Conservation (phyloP, 257 asterid genomes). For the Jacaranda mimosifolia region DNA sequence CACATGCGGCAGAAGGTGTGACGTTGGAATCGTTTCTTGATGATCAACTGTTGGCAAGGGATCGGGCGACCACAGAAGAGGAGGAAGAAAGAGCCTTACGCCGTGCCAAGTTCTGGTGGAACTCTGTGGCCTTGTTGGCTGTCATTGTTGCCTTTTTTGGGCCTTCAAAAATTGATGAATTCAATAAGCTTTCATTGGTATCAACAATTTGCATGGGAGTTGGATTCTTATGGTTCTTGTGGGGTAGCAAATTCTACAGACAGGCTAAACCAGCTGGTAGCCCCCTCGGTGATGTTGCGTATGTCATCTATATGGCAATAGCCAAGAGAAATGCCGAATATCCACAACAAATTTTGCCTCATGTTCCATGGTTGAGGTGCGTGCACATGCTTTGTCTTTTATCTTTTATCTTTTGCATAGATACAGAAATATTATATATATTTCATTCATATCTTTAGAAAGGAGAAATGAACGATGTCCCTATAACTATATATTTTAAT, state of each 20-base stretch:
- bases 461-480: too few relatives aligned
- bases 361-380: constrained; percentile 32
- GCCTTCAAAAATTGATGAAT: neutral
- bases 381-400: neutral
- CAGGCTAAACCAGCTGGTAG: neutral
- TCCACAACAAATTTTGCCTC: constrained; percentile 6
- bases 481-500: too few relatives aligned
- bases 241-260: constrained; percentile 6
- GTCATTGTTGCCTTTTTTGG: neutral
- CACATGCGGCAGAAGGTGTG: constrained; percentile 21
- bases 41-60: constrained; percentile 27
- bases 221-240: constrained; percentile 18
- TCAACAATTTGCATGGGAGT: neutral
- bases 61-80: neutral
- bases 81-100: neutral
- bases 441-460: too few relatives aligned
- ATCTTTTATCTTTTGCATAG: too few relatives aligned
- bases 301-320: constrained; percentile 23
- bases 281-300: neutral
- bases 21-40: constrained; percentile 32
- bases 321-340: constrained; percentile 6
- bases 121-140: neutral
- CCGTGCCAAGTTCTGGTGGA: constrained; percentile 23
- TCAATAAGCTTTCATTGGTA: neutral
- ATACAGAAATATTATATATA: too few relatives aligned